Conservation (phyloP, 148 eudicot species). For the Persicaria maculosa region DNA sequence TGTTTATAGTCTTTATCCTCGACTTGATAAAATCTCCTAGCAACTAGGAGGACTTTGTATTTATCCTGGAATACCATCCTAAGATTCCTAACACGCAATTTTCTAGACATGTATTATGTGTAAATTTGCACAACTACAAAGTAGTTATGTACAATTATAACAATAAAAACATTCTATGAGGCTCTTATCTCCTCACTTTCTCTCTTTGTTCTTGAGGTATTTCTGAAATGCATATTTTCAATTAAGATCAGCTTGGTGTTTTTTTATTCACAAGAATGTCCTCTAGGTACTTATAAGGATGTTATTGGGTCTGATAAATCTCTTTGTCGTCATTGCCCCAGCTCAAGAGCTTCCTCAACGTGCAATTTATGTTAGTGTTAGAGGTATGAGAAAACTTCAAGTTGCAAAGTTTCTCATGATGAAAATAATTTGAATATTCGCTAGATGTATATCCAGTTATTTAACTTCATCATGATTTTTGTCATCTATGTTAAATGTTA, state of each 20-base stretch:
- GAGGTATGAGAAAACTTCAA: conserved; percentile 46
- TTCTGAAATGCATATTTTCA: too few species aligned
- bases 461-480: not conserved
- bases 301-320: conserved; percentile 65
- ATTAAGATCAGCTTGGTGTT: not conserved
- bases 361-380: conserved; percentile 47
- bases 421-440: not conserved
- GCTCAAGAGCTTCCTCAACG: conserved; percentile 70
- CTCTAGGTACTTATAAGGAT: conserved; percentile 84
- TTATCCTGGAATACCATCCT: not conserved
- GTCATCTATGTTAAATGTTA: not conserved
- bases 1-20: too few species aligned
- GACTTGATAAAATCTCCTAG: too few species aligned
- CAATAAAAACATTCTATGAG: not conserved
- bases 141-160: not conserved
- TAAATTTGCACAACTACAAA: not conserved
- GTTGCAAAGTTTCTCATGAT: not conserved
- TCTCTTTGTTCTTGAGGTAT: not conserved
- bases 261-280: conserved; percentile 61
- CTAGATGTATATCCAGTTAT: not conserved
- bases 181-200: not conserved
- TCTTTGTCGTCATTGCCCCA: conserved; percentile 71
- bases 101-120: not conserved
- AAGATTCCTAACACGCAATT: not conserved
- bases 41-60: too few species aligned